phyloP scores from a whole-genome alignment of 495 filamentous ascomycete genomes.

The Patellaria atrata region DNA sequence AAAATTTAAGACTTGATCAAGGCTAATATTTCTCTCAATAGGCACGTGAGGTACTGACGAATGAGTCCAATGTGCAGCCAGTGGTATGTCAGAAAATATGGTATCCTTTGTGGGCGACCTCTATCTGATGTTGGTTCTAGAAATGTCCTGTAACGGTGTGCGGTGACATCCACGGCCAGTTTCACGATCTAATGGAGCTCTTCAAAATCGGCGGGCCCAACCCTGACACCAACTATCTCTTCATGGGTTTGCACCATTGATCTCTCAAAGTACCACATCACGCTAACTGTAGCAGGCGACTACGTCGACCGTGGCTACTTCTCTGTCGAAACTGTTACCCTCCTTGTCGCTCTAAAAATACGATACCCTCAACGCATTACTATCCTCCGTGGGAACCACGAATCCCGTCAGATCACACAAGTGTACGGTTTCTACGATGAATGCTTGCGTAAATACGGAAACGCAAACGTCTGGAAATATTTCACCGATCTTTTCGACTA shows the following conservation, averaged over 20 bases:
- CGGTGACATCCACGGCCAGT: slow-evolving; percentile 61
- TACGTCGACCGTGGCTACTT: slow-evolving; percentile 98
- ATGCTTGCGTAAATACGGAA: slow-evolving; percentile 92
- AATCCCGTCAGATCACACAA: slow-evolving; percentile 92
- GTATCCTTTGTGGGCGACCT: not conserved
- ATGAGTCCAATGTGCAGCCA: slow-evolving; percentile 96
- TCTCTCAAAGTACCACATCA: not conserved
- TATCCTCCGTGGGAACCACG: slow-evolving; percentile 91
- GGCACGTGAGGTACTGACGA: slow-evolving; percentile 92
- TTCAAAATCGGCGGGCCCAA: slow-evolving; percentile 92
- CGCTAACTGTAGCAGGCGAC: slow-evolving; percentile 47
- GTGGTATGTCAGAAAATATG: slow-evolving; percentile 64
- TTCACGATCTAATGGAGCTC: slow-evolving; percentile 97
- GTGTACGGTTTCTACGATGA: slow-evolving; percentile 99
- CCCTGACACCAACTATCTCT: slow-evolving; percentile 95
- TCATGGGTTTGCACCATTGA: slow-evolving; percentile 31
- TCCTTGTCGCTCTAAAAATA: slow-evolving; percentile 91
- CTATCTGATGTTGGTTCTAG: slow-evolving; percentile 7
- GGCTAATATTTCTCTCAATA: slow-evolving; percentile 28
- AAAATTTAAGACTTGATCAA: too few species aligned
- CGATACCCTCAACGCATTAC: slow-evolving; percentile 97
- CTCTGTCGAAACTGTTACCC: slow-evolving; percentile 88
- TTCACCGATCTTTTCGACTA: slow-evolving; percentile 99
- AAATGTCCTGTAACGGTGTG: slow-evolving; percentile 34
- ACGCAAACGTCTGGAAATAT: slow-evolving; percentile 97